Percentiles rank a stretch among this genome's conserved stretches.
Evolutionary conservation across 768 basidiomycete species (phyloP).

Genomic region (Mycena metata): DNA sequence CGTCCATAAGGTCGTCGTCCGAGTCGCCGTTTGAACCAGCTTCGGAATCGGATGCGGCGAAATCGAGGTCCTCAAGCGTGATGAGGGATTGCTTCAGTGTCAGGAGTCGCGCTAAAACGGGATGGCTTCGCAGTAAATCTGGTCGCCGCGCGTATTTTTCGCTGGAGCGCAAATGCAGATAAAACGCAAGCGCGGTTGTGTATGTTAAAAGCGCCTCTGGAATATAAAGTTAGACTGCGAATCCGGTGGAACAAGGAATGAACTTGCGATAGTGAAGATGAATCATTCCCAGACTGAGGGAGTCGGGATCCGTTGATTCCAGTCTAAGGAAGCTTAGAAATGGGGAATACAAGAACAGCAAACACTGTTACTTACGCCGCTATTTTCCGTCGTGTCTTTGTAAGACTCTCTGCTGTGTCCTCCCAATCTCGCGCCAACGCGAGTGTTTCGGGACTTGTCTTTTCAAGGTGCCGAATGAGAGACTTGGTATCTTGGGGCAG

Average conservation of each 20-base stretch:
- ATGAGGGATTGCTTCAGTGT: slow-evolving; percentile 85
- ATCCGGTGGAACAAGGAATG: neutral
- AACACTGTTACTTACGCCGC: slow-evolving; percentile 57
- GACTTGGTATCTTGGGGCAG: slow-evolving; percentile 70
- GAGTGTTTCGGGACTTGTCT: slow-evolving; percentile 81
- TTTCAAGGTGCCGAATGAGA: slow-evolving; percentile 77
- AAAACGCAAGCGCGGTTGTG: slow-evolving; percentile 91
- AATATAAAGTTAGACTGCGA: slow-evolving; percentile 14
- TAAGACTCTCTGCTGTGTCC: slow-evolving; percentile 69
- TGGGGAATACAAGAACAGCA: neutral
- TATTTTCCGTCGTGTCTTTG: slow-evolving; percentile 66
- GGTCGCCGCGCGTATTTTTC: slow-evolving; percentile 73
- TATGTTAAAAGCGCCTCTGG: slow-evolving; percentile 93
- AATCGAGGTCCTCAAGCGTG: slow-evolving; percentile 89
- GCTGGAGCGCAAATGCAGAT: slow-evolving; percentile 85
- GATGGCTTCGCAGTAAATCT: slow-evolving; percentile 74
- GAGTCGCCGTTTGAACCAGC: slow-evolving; percentile 59
- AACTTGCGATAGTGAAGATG: slow-evolving; percentile 91
- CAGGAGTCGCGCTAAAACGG: slow-evolving; percentile 82
- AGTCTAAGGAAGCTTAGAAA: slow-evolving; percentile 54
- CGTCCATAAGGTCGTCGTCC: slow-evolving; percentile 52
- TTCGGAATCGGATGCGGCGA: slow-evolving; percentile 66
- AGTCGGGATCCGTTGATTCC: slow-evolving; percentile 61
- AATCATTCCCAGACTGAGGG: slow-evolving; percentile 76
- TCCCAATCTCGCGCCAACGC: slow-evolving; percentile 90